These are phyloP conservation scores for Eleusine indica DNA, from an alignment of 176 grass and related monocot genomes.

Conservation along the genomic window DNA sequence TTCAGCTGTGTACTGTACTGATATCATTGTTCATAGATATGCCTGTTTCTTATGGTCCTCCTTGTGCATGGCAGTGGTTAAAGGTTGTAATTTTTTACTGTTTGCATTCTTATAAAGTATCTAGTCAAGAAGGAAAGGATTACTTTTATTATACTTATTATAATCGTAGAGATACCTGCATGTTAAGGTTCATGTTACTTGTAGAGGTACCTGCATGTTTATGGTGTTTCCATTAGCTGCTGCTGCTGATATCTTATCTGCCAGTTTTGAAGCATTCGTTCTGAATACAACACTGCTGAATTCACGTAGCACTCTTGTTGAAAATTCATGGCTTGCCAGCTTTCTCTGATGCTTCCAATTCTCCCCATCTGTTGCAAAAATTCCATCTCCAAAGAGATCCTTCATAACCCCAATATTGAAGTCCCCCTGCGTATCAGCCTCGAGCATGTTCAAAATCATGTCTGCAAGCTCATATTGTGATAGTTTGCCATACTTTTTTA, in stretches of 20 bases:
- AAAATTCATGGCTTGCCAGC: constrained; percentile 73
- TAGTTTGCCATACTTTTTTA: background rate
- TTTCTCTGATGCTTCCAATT: constrained; percentile 76
- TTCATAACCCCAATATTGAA: constrained; percentile 43
- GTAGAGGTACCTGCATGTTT: constrained; percentile 44
- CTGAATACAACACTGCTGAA: constrained; percentile 60
- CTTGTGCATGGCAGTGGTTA: background rate
- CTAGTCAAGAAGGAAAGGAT: background rate
- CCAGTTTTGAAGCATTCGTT: constrained; percentile 49
- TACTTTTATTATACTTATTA: background rate
- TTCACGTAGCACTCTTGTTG: constrained; percentile 61
- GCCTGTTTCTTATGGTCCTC: background rate
- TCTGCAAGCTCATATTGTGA: background rate
- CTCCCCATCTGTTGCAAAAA: constrained; percentile 65
- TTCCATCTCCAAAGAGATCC: constrained; percentile 73
- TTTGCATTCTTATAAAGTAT: background rate
- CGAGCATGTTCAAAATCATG: background rate
- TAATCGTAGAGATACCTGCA: background rate
- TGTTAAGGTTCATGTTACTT: background rate
- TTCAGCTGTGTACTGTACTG: background rate
- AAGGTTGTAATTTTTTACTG: background rate
- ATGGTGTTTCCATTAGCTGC: constrained; percentile 24
- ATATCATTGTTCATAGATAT: background rate
- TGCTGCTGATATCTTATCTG: constrained; percentile 40
- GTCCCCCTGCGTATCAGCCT: constrained; percentile 33